Base-by-base conservation (phyloP, 495 filamentous ascomycete genomes). In the Tricharina praecox region DNA sequence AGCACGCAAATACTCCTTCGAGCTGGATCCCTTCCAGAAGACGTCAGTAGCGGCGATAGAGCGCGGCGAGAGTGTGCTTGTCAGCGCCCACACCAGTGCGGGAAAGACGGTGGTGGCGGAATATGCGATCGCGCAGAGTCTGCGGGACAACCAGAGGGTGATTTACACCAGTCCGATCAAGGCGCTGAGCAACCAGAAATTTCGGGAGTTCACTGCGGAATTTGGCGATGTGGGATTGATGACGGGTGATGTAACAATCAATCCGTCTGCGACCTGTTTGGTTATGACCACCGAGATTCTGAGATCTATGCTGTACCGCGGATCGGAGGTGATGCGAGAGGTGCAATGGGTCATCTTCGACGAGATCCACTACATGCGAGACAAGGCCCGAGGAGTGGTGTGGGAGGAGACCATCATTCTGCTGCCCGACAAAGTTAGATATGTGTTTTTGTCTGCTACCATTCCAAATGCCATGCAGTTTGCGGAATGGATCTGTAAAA, bases 221-320 rank as follows among this genome's bases (percentile, higher is more conserved):
- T 97, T 97, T 66, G 86, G 86, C 33, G 90, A 97, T 63, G 90
- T 94, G 47, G 90, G 90, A 28, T 69, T 97, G 50, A 97, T 97
- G 90, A 97, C 90, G 2, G 90, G 90, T 55, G 90, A 97, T 73
- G 92, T 92, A 48, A 97, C 90, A 23, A 97, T 96, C 66, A 97
- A 97, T 58, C 92, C 92, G 28, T 95, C 90, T 1, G 90, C 90
- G 34, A 93, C 85, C 32, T 96, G 90, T 64, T 74, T 97, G 46
- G 90, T 97, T 54, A 97, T 97, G 90, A 97, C 90, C 2, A 97
- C 90, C 5, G 90, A 97, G 72, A 97, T 97, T 82, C 66, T 97
- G 54, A 79, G 90, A 38, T 96, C 90, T 4, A 97, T 97, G 90
- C 64, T 97, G 62, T 97, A 97, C 61, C 76, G 88, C 58, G 90